Evolutionary conservation across 1,284 basidiomycete species (phyloP), one percentile per base, ranked within the genome.

Genomic region (Fomitiporia mediterranea): DNA sequence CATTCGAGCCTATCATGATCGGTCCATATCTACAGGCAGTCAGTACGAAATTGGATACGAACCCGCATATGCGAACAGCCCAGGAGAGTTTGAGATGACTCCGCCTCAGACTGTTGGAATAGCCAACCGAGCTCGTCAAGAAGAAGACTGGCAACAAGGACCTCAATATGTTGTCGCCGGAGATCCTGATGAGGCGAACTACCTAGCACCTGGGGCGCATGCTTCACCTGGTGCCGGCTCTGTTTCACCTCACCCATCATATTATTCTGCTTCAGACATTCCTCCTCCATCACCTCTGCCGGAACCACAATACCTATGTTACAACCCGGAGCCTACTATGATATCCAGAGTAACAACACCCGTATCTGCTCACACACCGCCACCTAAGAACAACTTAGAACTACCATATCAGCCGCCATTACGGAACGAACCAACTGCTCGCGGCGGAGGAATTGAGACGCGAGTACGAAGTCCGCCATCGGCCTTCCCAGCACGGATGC

Each of bases 251-350:
- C 63, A 67, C 32, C 61, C 67, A 19, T 88, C 87, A n/a, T 88
- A 87, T 65, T 88, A 90, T 65, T 86, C 87, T 23, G 79, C 74
- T 8, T 85, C 77, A 6, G 83, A 86, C 48, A 74, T 89, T 30
- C 83, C 86, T 2, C 63, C 73, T 8, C 74, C 82, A 8, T 84
- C 84, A 4, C 84, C 85, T 0, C 64, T 80, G 40, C 81, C 82
- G 1, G 74, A 74, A 23, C 72, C 81, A 15, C 69, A 74, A 53
- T 82, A 81, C 64, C 70, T 68, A 55, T 75, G 21, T 50, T 32
- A 55, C 55, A 65, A 70, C 40, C 76, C 73, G 58, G 54, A 71
- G 30, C 68, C 69, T 6, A 69, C 71, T 9, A 69, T 68, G 32
- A 60, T 65, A 13, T 64, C 65, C 4, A 57, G 64, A 13, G 64